Evolutionary conservation across 2,329 filamentous ascomycete genomes (phyloP).

Genomic region (Paraconiothyrium brasiliense): DNA sequence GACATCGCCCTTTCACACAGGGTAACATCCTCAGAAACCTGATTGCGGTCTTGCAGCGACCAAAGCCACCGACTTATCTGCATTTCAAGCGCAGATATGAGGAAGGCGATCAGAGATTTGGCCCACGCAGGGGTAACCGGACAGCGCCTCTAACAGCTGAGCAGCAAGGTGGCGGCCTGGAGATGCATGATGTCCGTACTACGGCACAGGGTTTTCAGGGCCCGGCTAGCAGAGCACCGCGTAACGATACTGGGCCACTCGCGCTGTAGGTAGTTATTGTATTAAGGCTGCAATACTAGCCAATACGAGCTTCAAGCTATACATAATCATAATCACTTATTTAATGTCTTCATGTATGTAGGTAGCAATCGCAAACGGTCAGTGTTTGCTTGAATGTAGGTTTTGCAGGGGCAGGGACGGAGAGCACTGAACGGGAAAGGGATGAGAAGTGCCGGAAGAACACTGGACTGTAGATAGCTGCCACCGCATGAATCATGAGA

Average conservation of each 20-base stretch:
- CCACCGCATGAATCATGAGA: constrained; percentile 12
- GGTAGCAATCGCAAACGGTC: constrained; percentile 4
- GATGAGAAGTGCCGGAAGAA: background rate
- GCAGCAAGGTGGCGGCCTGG: constrained; percentile 67
- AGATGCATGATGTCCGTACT: constrained; percentile 69
- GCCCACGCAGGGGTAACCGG: constrained; percentile 64
- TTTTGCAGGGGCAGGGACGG: constrained; percentile 1
- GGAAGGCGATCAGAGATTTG: constrained; percentile 86
- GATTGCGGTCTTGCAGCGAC: constrained; percentile 80
- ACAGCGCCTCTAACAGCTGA: constrained; percentile 59
- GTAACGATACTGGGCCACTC: constrained; percentile 24
- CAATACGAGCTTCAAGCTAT: constrained; percentile 13
- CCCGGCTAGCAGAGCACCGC: constrained; percentile 33
- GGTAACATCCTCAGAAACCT: constrained; percentile 80
- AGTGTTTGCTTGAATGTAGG: constrained; percentile 18
- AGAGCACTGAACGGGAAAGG: constrained; percentile 5
- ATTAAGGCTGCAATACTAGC: constrained; percentile 7
- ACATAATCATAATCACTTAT: constrained; percentile 18
- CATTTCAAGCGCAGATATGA: constrained; percentile 81
- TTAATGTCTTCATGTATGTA: constrained; percentile 19
- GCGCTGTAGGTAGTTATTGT: constrained; percentile 21
- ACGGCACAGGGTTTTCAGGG: constrained; percentile 46
- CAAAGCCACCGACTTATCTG: constrained; percentile 87
- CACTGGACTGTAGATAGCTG: constrained; percentile 14
- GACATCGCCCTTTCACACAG: constrained; percentile 90